A percentile compares a stretch with the other conserved stretches of the same genome.
Conservation (phyloP, 768 basidiomycete species). For the Tricholoma matsutake region DNA sequence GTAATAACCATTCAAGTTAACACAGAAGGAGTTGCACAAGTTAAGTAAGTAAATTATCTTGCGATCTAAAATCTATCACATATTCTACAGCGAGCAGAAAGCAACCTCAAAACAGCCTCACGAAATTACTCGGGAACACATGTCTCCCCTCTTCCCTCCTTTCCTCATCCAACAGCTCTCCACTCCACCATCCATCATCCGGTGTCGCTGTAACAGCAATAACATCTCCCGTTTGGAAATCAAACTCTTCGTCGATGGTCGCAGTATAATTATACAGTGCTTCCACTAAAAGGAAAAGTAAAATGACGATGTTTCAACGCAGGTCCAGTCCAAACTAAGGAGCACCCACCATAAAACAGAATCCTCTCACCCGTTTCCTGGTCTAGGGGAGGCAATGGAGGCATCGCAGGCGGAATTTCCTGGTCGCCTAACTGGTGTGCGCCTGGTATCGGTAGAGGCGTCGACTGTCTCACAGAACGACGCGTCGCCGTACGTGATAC, state of each 20-base stretch:
- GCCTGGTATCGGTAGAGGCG: conserved; percentile 15
- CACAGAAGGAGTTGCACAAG: too few species aligned
- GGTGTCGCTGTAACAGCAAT: conserved; percentile 94
- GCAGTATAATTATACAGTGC: conserved; percentile 87
- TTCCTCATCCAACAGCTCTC: conserved; percentile 73
- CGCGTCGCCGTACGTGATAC: not conserved
- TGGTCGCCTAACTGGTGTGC: not conserved
- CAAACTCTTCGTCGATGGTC: conserved; percentile 88
- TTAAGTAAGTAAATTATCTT: too few species aligned
- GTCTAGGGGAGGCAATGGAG: conserved; percentile 27
- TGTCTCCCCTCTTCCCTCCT: conserved; percentile 68
- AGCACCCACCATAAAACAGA: conserved; percentile 77
- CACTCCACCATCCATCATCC: conserved; percentile 98
- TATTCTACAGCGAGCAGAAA: not conserved
- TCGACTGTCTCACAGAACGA: conserved; percentile 1
- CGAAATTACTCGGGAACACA: conserved; percentile 88
- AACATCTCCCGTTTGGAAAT: conserved; percentile 94
- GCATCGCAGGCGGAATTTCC: conserved; percentile 16
- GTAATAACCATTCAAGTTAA: too few species aligned
- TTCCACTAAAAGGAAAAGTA: conserved; percentile 56
- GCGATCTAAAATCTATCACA: too few species aligned
- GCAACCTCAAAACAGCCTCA: conserved; percentile 59
- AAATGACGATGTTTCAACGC: not conserved
- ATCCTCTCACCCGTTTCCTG: conserved; percentile 34
- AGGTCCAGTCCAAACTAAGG: not conserved